phyloP scores from a whole-genome alignment of 108 stramenopile genomes.

The Nitzschia sp. region DNA sequence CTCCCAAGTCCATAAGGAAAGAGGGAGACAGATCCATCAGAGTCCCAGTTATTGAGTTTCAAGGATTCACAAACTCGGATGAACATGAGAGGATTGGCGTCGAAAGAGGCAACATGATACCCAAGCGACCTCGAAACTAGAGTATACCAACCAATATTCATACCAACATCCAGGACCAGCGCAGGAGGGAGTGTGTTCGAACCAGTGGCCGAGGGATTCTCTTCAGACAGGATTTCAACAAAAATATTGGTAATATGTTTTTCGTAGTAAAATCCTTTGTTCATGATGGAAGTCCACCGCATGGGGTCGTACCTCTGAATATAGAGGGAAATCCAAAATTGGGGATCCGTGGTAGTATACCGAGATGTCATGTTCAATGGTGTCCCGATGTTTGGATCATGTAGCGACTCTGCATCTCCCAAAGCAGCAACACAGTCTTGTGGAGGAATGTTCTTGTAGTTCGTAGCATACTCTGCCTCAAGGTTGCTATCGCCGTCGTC shows the following conservation, averaged over 20 bases:
- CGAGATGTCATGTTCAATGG: not conserved
- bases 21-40: not conserved
- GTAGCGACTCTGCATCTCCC: too few relatives aligned
- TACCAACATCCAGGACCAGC: conserved; percentile 38
- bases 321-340: conserved; percentile 3
- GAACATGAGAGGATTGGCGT: conserved; percentile 28
- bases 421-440: too few relatives aligned
- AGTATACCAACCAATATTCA: conserved; percentile 41
- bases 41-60: conserved; percentile 27
- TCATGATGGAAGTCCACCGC: conserved; percentile 5
- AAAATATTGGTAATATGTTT: conserved; percentile 1
- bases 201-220: not conserved
- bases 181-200: not conserved
- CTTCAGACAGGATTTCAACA: not conserved
- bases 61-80: conserved; percentile 35
- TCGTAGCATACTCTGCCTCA: too few relatives aligned
- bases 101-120: conserved; percentile 28
- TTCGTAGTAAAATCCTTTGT: conserved; percentile 21
- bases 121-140: conserved; percentile 10
- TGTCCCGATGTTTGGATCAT: too few relatives aligned
- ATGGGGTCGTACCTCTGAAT: not conserved
- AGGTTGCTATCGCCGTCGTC: too few relatives aligned
- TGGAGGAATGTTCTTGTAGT: too few relatives aligned
- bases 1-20: conserved; percentile 4
- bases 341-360: not conserved